Evolutionary conservation across 2,329 filamentous ascomycete species (phyloP).

Genomic region (Arthrobotrys iridis): DNA sequence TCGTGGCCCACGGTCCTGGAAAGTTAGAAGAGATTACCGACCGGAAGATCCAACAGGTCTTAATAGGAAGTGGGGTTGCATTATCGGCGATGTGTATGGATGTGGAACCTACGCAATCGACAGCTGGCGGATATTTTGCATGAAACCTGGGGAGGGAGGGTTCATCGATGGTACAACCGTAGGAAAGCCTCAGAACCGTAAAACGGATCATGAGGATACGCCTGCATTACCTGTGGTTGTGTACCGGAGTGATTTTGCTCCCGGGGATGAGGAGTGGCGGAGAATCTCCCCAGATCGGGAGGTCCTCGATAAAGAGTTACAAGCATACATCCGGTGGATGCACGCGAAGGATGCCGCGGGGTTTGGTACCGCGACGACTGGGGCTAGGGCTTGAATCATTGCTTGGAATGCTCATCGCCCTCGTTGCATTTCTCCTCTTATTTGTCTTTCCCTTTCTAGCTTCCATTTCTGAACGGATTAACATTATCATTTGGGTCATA

Average conservation of each 20-base stretch:
- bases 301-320: slow-evolving; percentile 46
- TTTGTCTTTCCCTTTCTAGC: no score
- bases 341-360: slow-evolving; percentile 46
- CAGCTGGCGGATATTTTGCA: slow-evolving; percentile 53
- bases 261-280: slow-evolving; percentile 53
- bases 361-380: slow-evolving; percentile 4
- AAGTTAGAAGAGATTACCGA: slow-evolving; percentile 27
- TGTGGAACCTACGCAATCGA: slow-evolving; percentile 51
- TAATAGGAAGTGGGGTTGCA: slow-evolving; percentile 44
- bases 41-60: slow-evolving; percentile 35
- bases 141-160: slow-evolving; percentile 48
- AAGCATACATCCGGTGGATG: slow-evolving; percentile 52
- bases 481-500: no score
- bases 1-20: slow-evolving; percentile 21
- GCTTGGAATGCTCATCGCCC: no score
- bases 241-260: slow-evolving; percentile 30
- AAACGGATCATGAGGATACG: not conserved
- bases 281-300: slow-evolving; percentile 34
- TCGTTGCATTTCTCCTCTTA: no score
- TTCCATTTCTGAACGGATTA: no score
- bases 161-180: slow-evolving; percentile 41
- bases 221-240: not conserved
- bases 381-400: not conserved
- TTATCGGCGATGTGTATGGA: slow-evolving; percentile 42
- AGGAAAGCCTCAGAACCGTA: slow-evolving; percentile 24